Percentiles rank a stretch among this genome's conserved stretches.
Evolutionary conservation across 306 rosid genomes (phyloP).

Genomic region (Bauhinia variegata): DNA sequence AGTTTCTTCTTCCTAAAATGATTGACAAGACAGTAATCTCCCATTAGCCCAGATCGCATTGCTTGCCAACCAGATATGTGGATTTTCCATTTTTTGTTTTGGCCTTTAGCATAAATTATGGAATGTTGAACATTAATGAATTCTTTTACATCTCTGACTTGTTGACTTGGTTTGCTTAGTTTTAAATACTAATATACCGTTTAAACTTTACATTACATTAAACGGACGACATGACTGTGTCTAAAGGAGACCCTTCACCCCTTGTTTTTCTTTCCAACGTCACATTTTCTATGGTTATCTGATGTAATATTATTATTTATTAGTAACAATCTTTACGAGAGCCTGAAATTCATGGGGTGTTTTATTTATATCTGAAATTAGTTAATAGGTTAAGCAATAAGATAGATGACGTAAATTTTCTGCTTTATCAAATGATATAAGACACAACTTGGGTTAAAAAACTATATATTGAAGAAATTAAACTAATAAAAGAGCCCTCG

Average conservation of each 20-base stretch:
- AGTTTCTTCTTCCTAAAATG: constrained; percentile 35
- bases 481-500: no score
- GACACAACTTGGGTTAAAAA: no score
- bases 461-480: not conserved
- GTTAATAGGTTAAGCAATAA: no score
- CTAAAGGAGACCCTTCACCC: no score
- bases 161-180: constrained; percentile 24
- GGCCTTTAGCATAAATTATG: no score
- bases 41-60: constrained; percentile 37
- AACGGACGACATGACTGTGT: constrained; percentile 19
- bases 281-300: not conserved
- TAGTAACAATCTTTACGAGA: no score
- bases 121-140: constrained; percentile 35
- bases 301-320: constrained; percentile 9
- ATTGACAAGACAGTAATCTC: constrained; percentile 36
- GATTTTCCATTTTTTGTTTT: no score
- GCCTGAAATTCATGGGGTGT: no score
- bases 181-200: constrained; percentile 30
- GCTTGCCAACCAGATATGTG: constrained; percentile 51
- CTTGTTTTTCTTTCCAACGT: not conserved
- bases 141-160: constrained; percentile 30
- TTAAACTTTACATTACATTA: constrained; percentile 16
- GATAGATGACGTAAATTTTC: no score
- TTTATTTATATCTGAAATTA: no score
- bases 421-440: no score